phyloP scores from a whole-genome alignment of 345 rosid species.

The Leavenworthia alabamica region DNA sequence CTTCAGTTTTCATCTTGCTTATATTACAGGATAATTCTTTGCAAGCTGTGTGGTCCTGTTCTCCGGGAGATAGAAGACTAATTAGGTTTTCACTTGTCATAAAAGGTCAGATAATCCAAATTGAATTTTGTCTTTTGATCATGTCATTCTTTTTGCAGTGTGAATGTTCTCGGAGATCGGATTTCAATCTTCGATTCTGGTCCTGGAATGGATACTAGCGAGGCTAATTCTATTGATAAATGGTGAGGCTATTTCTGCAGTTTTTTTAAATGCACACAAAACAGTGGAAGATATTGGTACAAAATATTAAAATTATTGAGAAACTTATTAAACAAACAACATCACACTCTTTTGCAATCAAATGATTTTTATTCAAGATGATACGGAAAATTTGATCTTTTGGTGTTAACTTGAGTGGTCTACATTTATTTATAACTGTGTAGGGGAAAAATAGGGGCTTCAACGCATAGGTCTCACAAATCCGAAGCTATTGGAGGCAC shows the following conservation, averaged over 20 bases:
- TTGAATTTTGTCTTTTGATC: background rate
- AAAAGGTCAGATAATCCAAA: background rate
- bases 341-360: background rate
- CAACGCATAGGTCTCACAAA: slow-evolving; percentile 47
- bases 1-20: background rate
- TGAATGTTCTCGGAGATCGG: slow-evolving; percentile 38
- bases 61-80: slow-evolving; percentile 32
- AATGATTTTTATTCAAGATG: background rate
- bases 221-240: slow-evolving; percentile 41
- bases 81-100: slow-evolving; percentile 43
- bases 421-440: slow-evolving; percentile 7
- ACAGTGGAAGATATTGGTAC: background rate
- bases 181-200: slow-evolving; percentile 69
- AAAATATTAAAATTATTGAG: background rate
- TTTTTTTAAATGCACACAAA: background rate
- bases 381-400: background rate
- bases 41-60: slow-evolving; percentile 67
- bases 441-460: slow-evolving; percentile 80
- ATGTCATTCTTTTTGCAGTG: slow-evolving; percentile 34
- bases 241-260: slow-evolving; percentile 39
- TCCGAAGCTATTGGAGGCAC: slow-evolving; percentile 44
- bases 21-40: slow-evolving; percentile 60
- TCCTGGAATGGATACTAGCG: slow-evolving; percentile 56
- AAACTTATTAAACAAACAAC: background rate
- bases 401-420: background rate